Percentiles rank a stretch among this genome's conserved stretches.
These are phyloP conservation scores for Alternaria infectoria DNA, from an alignment of 2,329 filamentous ascomycete genomes.

Conservation along the genomic window DNA sequence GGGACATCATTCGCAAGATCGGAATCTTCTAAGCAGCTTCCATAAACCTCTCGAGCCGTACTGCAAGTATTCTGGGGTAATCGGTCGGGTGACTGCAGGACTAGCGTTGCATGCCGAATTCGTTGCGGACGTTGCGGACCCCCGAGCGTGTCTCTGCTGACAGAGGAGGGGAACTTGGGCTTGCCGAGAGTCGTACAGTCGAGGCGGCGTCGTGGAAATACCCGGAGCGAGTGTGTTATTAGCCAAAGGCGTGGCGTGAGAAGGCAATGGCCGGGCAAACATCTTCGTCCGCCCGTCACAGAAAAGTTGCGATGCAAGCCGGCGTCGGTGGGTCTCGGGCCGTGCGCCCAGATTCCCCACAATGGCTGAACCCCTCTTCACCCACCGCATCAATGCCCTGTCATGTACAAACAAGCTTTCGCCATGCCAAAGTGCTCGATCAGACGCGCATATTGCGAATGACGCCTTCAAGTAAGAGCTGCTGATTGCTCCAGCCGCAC, in stretches of 20 bases:
- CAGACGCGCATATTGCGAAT: neutral
- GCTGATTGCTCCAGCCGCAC: neutral
- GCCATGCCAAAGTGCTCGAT: neutral
- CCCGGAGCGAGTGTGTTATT: neutral
- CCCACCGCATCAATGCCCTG: neutral
- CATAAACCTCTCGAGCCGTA: conserved; percentile 18
- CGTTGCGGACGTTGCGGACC: conserved; percentile 27
- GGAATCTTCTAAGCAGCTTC: conserved; percentile 29
- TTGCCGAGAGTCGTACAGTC: neutral
- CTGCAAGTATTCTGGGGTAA: conserved; percentile 18
- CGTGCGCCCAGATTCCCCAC: conserved; percentile 1
- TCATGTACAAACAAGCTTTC: neutral
- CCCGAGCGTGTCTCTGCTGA: conserved; percentile 10
- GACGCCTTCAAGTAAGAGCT: neutral
- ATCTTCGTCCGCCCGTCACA: conserved; percentile 1
- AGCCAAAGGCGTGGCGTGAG: neutral
- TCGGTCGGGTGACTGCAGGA: conserved; percentile 19
- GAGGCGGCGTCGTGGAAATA: neutral
- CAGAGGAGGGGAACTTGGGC: neutral
- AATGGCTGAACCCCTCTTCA: neutral
- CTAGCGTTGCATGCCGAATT: conserved; percentile 28
- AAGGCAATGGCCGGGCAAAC: conserved; percentile 13
- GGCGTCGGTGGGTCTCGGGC: conserved; percentile 13
- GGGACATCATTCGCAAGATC: conserved; percentile 30
- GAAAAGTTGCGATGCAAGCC: conserved; percentile 22